Conservation (phyloP, 2,329 filamentous ascomycete genomes). For the Achaetomium macrosporum region DNA sequence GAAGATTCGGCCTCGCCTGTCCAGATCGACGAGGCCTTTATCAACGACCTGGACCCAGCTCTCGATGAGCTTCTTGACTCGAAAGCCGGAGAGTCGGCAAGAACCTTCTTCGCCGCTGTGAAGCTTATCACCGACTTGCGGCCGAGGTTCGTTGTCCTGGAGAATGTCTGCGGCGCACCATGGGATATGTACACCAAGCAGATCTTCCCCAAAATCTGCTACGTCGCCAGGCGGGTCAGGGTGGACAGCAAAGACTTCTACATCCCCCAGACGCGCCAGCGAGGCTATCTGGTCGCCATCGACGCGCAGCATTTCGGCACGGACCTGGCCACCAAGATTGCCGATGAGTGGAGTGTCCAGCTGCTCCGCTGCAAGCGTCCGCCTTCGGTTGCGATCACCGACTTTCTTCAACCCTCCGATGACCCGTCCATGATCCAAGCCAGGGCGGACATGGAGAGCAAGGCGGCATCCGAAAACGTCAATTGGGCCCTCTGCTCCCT, state of each 20-base stretch:
- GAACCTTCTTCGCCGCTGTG: constrained; percentile 25
- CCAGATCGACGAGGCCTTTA: constrained; percentile 7
- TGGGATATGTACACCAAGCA: constrained; percentile 48
- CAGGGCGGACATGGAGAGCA: constrained; percentile 41
- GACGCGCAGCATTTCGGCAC: constrained; percentile 33
- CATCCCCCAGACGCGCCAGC: constrained; percentile 61
- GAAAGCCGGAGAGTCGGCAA: constrained; percentile 20
- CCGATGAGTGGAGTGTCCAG: constrained; percentile 36
- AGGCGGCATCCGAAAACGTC: constrained; percentile 27
- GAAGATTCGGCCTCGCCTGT: background rate
- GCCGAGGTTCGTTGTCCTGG: constrained; percentile 62
- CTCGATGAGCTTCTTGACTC: constrained; percentile 2
- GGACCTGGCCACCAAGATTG: constrained; percentile 24
- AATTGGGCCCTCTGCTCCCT: constrained; percentile 54
- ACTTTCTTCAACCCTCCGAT: constrained; percentile 53
- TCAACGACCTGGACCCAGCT: background rate
- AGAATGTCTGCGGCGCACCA: constrained; percentile 60
- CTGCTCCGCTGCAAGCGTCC: constrained; percentile 46
- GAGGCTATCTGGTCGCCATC: constrained; percentile 56
- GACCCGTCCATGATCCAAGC: constrained; percentile 48
- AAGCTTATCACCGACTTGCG: constrained; percentile 34
- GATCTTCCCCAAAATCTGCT: constrained; percentile 44
- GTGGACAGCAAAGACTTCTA: constrained; percentile 68
- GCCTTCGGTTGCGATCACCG: constrained; percentile 56
- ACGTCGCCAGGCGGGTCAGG: constrained; percentile 42